Conservation (phyloP, 805 yeast genomes). For the Kuraishia molischiana region DNA sequence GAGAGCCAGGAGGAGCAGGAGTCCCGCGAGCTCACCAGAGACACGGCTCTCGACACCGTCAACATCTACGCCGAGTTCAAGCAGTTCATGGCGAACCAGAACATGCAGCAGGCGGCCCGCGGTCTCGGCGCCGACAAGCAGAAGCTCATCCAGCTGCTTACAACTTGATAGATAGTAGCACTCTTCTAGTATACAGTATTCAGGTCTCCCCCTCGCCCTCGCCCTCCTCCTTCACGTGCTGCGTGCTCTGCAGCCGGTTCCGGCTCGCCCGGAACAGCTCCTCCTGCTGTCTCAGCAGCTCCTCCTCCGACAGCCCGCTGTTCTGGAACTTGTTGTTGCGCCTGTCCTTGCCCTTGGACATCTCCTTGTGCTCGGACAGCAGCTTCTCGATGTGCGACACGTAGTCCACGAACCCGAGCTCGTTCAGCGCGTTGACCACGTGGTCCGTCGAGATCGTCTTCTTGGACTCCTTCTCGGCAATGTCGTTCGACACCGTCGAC, state of each 20-base stretch:
- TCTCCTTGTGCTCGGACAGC: slow-evolving; percentile 78
- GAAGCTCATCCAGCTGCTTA: slow-evolving; percentile 7
- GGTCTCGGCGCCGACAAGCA: slow-evolving; percentile 10
- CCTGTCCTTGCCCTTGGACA: slow-evolving; percentile 80
- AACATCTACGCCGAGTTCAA: slow-evolving; percentile 22
- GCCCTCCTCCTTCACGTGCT: background rate
- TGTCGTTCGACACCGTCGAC: slow-evolving; percentile 88
- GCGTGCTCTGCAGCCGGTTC: slow-evolving; percentile 19
- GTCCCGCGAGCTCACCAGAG: slow-evolving; percentile 20
- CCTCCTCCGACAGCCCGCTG: slow-evolving; percentile 89
- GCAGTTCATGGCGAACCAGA: slow-evolving; percentile 8
- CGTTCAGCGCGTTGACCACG: slow-evolving; percentile 80
- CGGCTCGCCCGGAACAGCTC: slow-evolving; percentile 61
- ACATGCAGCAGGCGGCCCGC: slow-evolving; percentile 8
- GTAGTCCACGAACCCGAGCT: slow-evolving; percentile 80
- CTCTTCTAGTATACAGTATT: too few species aligned
- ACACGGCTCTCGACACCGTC: slow-evolving; percentile 19
- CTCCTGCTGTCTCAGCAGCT: slow-evolving; percentile 84
- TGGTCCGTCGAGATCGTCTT: slow-evolving; percentile 97
- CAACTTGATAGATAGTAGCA: background rate
- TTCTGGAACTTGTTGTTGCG: slow-evolving; percentile 89
- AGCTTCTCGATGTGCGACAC: slow-evolving; percentile 74
- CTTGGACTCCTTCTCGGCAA: slow-evolving; percentile 92
- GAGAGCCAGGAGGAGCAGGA: slow-evolving; percentile 15
- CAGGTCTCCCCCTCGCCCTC: background rate